phyloP scores from a whole-genome alignment of 2,329 filamentous ascomycete genomes.

The Beauveria sp. region DNA sequence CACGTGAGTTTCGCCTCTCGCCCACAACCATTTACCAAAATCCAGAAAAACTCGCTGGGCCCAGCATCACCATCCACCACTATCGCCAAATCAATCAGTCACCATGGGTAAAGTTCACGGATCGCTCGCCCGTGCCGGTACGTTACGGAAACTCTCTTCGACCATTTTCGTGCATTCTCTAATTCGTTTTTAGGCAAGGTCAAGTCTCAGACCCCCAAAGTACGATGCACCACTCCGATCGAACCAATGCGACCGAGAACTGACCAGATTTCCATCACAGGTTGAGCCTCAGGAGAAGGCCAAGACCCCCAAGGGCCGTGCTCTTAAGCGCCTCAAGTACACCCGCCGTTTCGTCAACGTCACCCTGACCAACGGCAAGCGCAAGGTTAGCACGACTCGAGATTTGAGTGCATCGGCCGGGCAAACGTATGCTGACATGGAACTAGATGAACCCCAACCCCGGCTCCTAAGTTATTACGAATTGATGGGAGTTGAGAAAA shows the following conservation, averaged over 20 bases:
- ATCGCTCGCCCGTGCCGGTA: conserved; percentile 78
- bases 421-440: background rate
- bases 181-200: conserved; percentile 81
- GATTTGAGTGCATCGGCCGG: background rate
- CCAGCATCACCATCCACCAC: conserved; percentile 27
- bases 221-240: conserved; percentile 38
- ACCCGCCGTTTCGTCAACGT: conserved; percentile 98
- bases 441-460: conserved; percentile 81
- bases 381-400: conserved; percentile 61
- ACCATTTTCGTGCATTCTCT: conserved; percentile 16
- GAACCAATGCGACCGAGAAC: conserved; percentile 21
- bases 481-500: conserved; percentile 20
- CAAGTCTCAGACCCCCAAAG: conserved; percentile 93
- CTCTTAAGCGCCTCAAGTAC: conserved; percentile 94
- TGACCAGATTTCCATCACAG: conserved; percentile 35
- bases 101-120: conserved; percentile 92
- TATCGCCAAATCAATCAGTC: conserved; percentile 31
- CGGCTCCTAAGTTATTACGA: conserved; percentile 46
- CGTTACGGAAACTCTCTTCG: conserved; percentile 17
- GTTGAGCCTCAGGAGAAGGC: conserved; percentile 90
- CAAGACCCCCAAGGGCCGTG: conserved; percentile 94
- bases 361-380: conserved; percentile 94
- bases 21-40: conserved; percentile 33
- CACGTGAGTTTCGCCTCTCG: conserved; percentile 29
- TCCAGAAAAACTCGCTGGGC: conserved; percentile 27